These are phyloP conservation scores for Colletotrichum sp. DNA, from an alignment of 2,329 filamentous ascomycete genomes.

Conservation along the genomic window DNA sequence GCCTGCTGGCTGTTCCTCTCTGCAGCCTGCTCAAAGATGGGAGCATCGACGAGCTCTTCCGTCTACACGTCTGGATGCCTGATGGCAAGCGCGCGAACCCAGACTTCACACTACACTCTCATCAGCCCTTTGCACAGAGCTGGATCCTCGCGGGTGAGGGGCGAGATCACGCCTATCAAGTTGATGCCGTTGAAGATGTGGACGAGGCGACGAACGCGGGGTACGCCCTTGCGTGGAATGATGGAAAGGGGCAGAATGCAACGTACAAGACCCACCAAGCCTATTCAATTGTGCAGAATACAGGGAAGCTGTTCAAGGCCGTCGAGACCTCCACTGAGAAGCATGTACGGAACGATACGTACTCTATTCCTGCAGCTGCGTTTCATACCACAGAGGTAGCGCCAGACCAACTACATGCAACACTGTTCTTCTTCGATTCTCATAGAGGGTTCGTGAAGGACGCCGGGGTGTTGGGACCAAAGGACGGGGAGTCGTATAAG, in stretches of 20 bases:
- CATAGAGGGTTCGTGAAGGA: slow-evolving; percentile 32
- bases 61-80: slow-evolving; percentile 39
- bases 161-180: slow-evolving; percentile 31
- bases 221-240: slow-evolving; percentile 32
- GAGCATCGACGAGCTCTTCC: slow-evolving; percentile 36
- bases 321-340: not conserved
- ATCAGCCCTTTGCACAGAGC: slow-evolving; percentile 38
- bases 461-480: slow-evolving; percentile 35
- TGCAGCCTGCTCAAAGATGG: slow-evolving; percentile 36
- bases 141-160: slow-evolving; percentile 40
- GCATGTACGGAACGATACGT: slow-evolving; percentile 27
- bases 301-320: slow-evolving; percentile 24
- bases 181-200: slow-evolving; percentile 18
- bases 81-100: slow-evolving; percentile 31
- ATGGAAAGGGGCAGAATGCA: slow-evolving; percentile 19
- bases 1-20: slow-evolving; percentile 36
- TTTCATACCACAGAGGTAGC: slow-evolving; percentile 34
- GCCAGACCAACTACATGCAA: slow-evolving; percentile 34
- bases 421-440: slow-evolving; percentile 40
- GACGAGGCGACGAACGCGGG: slow-evolving; percentile 31
- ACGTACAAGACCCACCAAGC: slow-evolving; percentile 28
- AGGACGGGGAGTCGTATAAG: slow-evolving; percentile 23
- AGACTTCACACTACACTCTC: slow-evolving; percentile 33
- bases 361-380: slow-evolving; percentile 31
- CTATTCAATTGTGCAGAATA: slow-evolving; percentile 31